Percentiles rank a stretch among this genome's conserved stretches.
phyloP scores from a whole-genome alignment of 2,329 filamentous ascomycete species.

The Periconia macrospinosa region DNA sequence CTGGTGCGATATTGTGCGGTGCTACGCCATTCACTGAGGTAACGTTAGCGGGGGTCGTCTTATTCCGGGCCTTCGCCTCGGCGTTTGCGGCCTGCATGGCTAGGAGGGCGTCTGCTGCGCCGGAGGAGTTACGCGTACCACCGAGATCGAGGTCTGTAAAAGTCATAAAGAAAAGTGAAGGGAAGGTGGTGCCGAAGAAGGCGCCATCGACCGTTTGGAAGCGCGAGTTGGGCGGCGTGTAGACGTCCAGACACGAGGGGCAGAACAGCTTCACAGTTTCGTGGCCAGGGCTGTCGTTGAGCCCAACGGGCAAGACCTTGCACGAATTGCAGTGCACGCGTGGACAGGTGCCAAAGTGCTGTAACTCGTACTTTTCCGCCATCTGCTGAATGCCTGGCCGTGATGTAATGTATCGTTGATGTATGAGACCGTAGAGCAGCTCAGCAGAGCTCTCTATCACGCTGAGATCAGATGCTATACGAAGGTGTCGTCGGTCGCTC shows the following conservation, averaged over 20 bases:
- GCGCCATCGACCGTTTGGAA: conserved; percentile 98
- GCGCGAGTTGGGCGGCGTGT: conserved; percentile 93
- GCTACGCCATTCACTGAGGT: conserved; percentile 79
- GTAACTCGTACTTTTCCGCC: conserved; percentile 97
- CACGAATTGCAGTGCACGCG: conserved; percentile 88
- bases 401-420: conserved; percentile 97
- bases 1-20: conserved; percentile 83
- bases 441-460: conserved; percentile 98
- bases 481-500: conserved; percentile 68
- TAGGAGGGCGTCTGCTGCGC: conserved; percentile 37
- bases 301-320: conserved; percentile 87
- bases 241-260: conserved; percentile 93
- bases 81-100: conserved; percentile 39
- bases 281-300: conserved; percentile 91
- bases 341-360: conserved; percentile 96
- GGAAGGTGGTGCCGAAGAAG: conserved; percentile 97
- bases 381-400: conserved; percentile 96
- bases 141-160: conserved; percentile 93
- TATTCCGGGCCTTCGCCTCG: conserved; percentile 35
- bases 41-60: conserved; percentile 36
- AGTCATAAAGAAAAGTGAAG: conserved; percentile 95
- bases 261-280: conserved; percentile 99
- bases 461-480: conserved; percentile 89
- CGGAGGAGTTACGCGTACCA: conserved; percentile 62
- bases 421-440: conserved; percentile 95